Evolutionary conservation across 495 filamentous ascomycete species (phyloP).

Genomic region (Lentithecium fluviatile): DNA sequence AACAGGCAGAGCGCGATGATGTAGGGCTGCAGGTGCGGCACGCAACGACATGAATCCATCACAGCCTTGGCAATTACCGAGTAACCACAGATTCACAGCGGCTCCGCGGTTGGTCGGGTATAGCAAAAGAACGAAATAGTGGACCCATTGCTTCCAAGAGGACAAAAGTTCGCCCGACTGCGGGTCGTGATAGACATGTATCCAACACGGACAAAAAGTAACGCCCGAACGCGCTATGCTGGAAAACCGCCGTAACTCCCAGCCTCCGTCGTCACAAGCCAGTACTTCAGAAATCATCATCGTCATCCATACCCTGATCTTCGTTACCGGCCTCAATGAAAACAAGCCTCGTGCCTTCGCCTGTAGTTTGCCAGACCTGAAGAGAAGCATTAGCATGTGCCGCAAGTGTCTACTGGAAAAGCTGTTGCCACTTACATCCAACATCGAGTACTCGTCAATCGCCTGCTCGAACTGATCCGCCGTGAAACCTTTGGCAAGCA

Average conservation of each 20-base stretch:
- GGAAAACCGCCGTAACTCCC: not conserved
- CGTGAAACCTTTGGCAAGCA: conserved; percentile 95
- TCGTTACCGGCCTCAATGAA: conserved; percentile 65
- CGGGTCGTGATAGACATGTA: not conserved
- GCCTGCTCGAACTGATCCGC: conserved; percentile 83
- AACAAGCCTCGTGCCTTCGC: conserved; percentile 78
- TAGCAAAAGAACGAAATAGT: not conserved
- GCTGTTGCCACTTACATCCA: conserved; percentile 69
- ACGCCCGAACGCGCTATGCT: conserved; percentile 7
- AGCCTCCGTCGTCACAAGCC: conserved; percentile 5
- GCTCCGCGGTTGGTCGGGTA: not conserved
- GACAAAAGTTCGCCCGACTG: not conserved
- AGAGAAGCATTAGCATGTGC: conserved; percentile 37
- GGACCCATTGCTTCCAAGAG: not conserved
- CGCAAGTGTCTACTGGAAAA: conserved; percentile 4
- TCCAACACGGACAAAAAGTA: conserved; percentile 1
- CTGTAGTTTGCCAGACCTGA: conserved; percentile 93
- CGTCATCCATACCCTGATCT: conserved; percentile 54
- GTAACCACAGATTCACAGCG: not conserved
- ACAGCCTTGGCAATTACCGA: not conserved
- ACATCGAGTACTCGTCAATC: conserved; percentile 81
- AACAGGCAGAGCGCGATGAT: not conserved
- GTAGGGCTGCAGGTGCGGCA: not conserved
- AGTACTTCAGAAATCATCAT: conserved; percentile 29
- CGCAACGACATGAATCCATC: not conserved